Conservation (phyloP, 768 basidiomycete genomes). For the Pholiota conissans region DNA sequence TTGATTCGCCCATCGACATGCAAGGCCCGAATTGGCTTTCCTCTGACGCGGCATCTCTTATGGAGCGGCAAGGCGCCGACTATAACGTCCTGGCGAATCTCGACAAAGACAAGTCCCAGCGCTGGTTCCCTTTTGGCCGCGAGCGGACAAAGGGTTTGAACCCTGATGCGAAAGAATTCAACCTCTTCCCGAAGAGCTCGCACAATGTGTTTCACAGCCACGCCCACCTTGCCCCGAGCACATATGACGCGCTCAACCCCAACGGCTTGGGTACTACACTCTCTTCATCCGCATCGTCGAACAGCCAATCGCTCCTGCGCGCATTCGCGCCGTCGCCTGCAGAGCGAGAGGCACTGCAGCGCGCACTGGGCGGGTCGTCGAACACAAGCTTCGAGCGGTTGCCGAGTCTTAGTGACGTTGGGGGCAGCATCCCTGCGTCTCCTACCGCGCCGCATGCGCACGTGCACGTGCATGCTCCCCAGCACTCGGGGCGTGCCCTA, state of each 20-base stretch:
- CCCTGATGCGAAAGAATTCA: conserved; percentile 86
- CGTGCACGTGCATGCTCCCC: conserved; percentile 29
- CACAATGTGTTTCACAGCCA: conserved; percentile 13
- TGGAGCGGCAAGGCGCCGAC: conserved; percentile 6
- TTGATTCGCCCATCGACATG: conserved; percentile 12
- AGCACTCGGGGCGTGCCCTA: conserved; percentile 25
- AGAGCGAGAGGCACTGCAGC: conserved; percentile 82
- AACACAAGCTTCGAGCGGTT: conserved; percentile 78
- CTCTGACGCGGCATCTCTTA: conserved; percentile 3
- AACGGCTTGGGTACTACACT: conserved; percentile 46
- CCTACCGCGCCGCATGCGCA: conserved; percentile 56
- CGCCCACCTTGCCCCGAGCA: conserved; percentile 5
- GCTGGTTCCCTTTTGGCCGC: conserved; percentile 12
- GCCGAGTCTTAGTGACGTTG: conserved; percentile 76
- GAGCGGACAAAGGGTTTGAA: conserved; percentile 72
- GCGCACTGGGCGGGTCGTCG: conserved; percentile 71
- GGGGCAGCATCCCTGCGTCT: conserved; percentile 70
- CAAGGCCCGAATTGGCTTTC: conserved; percentile 10
- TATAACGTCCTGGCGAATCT: conserved; percentile 5
- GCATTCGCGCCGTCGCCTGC: conserved; percentile 88
- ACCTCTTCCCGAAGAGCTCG: conserved; percentile 38
- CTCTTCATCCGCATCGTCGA: conserved; percentile 38
- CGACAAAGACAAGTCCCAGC: conserved; percentile 10
- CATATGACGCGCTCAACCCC: conserved; percentile 62
- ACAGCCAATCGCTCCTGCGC: conserved; percentile 56